Evolutionary conservation across 2,329 filamentous ascomycete species (phyloP).

Genomic region (Ascochyta viciae-villosae): DNA sequence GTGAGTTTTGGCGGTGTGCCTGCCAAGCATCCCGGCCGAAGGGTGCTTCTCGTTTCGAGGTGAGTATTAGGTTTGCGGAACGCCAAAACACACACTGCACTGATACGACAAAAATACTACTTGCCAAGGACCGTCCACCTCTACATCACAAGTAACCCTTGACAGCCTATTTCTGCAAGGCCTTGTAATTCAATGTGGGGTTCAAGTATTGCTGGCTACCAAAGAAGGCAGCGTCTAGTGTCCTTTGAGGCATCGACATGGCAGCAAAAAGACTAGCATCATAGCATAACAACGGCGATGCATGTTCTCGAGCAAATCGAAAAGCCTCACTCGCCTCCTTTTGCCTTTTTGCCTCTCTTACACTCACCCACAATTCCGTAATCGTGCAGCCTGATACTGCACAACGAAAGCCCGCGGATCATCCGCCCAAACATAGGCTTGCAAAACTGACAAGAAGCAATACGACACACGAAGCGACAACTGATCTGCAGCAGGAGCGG

Average conservation of each 20-base stretch:
- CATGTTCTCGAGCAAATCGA: slow-evolving; percentile 3
- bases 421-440: neutral
- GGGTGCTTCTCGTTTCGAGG: too few relatives aligned
- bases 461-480: neutral
- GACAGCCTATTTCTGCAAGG: too few relatives aligned
- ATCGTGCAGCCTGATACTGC: neutral
- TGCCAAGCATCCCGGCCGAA: slow-evolving; percentile 2
- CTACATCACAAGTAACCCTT: too few relatives aligned
- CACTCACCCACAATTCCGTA: neutral
- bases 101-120: too few relatives aligned
- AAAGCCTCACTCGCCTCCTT: neutral
- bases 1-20: slow-evolving; percentile 6
- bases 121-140: too few relatives aligned
- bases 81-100: too few relatives aligned
- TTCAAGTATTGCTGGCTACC: too few relatives aligned
- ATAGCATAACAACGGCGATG: neutral
- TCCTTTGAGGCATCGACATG: neutral
- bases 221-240: too few relatives aligned
- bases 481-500: neutral
- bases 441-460: neutral
- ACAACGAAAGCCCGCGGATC: neutral
- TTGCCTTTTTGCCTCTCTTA: neutral
- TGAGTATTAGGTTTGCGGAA: too few relatives aligned
- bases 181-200: too few relatives aligned
- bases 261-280: neutral